These are phyloP conservation scores for Suhomyces yuchorum DNA, from an alignment of 1,139 yeast genomes.

Conservation along the genomic window DNA sequence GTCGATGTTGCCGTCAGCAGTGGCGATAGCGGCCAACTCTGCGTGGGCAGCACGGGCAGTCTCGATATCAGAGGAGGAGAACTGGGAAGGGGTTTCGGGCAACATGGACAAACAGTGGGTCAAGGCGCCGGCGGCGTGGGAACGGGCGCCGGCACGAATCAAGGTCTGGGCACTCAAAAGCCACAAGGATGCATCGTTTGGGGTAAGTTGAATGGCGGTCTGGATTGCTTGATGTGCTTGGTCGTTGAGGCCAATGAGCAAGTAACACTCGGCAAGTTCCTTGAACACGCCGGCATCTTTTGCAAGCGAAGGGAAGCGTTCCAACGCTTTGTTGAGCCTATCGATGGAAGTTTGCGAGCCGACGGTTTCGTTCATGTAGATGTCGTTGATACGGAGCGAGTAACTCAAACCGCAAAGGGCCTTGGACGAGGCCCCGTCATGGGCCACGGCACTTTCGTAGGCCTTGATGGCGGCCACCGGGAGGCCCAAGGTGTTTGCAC, in stretches of 20 bases:
- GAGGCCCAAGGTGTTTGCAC: constrained; percentile 50
- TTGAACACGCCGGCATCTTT: constrained; percentile 42
- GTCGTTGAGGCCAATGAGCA: constrained; percentile 48
- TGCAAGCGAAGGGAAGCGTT: constrained; percentile 33
- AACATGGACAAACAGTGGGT: constrained; percentile 46
- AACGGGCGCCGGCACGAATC: constrained; percentile 42
- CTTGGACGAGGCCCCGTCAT: constrained; percentile 42
- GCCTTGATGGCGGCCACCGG: constrained; percentile 45
- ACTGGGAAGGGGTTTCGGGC: constrained; percentile 30
- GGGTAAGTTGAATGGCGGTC: constrained; percentile 46
- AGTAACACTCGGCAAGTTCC: constrained; percentile 53
- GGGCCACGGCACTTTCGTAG: constrained; percentile 48
- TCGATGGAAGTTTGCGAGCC: constrained; percentile 50
- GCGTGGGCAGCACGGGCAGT: constrained; percentile 55
- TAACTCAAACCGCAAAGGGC: constrained; percentile 49
- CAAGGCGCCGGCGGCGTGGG: constrained; percentile 50
- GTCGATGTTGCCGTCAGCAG: constrained; percentile 53
- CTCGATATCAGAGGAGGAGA: constrained; percentile 38
- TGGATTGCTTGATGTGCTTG: constrained; percentile 54
- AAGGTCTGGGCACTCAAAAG: constrained; percentile 49
- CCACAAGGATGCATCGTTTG: constrained; percentile 49
- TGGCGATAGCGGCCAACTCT: constrained; percentile 54
- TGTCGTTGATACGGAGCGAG: constrained; percentile 42
- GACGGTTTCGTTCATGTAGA: constrained; percentile 35
- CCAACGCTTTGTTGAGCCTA: constrained; percentile 41